These are phyloP conservation scores for Metschnikowia gruessii DNA, from an alignment of 805 yeast genomes.

Conservation along the genomic window DNA sequence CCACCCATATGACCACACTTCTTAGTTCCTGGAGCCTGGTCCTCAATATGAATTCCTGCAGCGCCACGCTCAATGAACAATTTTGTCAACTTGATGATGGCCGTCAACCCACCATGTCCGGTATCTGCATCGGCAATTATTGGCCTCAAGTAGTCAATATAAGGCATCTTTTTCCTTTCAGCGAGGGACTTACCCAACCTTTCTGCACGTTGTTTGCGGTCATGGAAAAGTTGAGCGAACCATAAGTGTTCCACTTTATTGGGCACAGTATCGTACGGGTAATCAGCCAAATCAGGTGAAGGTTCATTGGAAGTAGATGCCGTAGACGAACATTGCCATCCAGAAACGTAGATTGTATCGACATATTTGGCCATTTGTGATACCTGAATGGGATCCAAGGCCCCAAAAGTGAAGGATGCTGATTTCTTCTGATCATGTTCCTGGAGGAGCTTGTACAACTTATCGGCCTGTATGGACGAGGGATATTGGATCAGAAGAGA, in stretches of 20 bases:
- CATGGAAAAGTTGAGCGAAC: conserved; percentile 96
- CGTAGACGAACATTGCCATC: conserved; percentile 98
- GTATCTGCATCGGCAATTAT: conserved; percentile 98
- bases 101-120: conserved; percentile 98
- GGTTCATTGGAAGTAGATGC: conserved; percentile 98
- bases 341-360: conserved; percentile 90
- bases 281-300: conserved; percentile 96
- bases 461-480: conserved; percentile 75
- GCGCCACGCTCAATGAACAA: conserved; percentile 97
- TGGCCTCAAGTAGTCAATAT: conserved; percentile 88
- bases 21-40: conserved; percentile 98
- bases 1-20: conserved; percentile 99
- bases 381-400: conserved; percentile 92
- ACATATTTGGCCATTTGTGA: conserved; percentile 95
- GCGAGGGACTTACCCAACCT: conserved; percentile 59
- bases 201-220: conserved; percentile 90
- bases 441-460: conserved; percentile 64
- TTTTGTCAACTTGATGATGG: conserved; percentile 91
- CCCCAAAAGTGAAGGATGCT: conserved; percentile 89
- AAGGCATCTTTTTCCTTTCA: conserved; percentile 67
- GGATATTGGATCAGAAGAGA: conserved; percentile 71
- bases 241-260: conserved; percentile 96
- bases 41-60: conserved; percentile 98
- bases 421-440: conserved; percentile 74
- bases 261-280: conserved; percentile 98